These are phyloP conservation scores for Aspergillus taichungensis DNA, from an alignment of 495 filamentous ascomycete genomes.

Conservation along the genomic window DNA sequence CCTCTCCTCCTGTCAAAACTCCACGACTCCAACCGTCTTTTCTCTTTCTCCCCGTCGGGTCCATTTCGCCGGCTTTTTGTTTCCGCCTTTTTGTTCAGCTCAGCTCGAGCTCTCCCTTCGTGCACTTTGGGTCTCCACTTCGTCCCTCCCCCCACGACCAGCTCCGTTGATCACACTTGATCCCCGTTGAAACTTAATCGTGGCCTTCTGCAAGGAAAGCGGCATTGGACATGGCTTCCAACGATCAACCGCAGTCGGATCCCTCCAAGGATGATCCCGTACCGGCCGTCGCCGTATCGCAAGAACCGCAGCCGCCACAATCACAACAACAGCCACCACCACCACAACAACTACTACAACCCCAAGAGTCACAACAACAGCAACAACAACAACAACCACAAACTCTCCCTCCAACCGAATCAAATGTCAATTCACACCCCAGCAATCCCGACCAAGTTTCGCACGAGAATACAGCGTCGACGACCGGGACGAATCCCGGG, in stretches of 20 bases:
- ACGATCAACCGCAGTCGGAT: conserved; percentile 16
- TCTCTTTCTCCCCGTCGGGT: too few relatives aligned
- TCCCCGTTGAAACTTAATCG: too few relatives aligned
- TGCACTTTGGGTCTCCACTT: too few relatives aligned
- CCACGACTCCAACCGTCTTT: too few relatives aligned
- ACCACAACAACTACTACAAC: conserved; percentile 6
- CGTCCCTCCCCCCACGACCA: too few relatives aligned
- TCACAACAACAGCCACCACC: conserved; percentile 10
- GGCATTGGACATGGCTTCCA: conserved; percentile 18
- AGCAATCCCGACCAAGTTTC: conserved; percentile 6
- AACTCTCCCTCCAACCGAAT: conserved; percentile 6
- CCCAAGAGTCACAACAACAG: conserved; percentile 6
- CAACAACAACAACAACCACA: conserved; percentile 8
- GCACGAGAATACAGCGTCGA: conserved; percentile 5
- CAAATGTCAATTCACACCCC: conserved; percentile 8
- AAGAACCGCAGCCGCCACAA: conserved; percentile 13
- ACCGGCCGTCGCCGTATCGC: conserved; percentile 8
- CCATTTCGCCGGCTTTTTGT: too few relatives aligned
- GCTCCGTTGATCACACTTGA: too few relatives aligned
- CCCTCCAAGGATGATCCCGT: conserved; percentile 11
- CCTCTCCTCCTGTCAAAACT: too few relatives aligned
- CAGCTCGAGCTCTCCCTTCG: too few relatives aligned
- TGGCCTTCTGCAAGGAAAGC: not conserved
- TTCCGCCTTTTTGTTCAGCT: too few relatives aligned
- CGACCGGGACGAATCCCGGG: conserved; percentile 18